Base-by-base conservation (phyloP, 1,284 basidiomycete species). In the Trichosporon inkin region DNA sequence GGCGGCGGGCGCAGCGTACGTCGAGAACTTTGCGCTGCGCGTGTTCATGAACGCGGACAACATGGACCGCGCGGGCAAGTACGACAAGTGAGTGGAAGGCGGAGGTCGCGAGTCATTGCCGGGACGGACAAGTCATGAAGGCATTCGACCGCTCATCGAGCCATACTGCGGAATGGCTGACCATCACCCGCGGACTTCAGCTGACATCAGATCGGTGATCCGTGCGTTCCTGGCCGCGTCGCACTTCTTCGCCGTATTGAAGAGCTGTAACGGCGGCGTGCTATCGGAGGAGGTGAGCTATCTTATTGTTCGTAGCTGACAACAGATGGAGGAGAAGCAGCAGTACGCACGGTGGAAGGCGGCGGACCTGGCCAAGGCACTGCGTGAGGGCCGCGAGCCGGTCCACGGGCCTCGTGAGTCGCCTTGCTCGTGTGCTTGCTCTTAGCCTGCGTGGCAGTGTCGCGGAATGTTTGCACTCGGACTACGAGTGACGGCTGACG, bases 21-120 rank as follows among this genome's bases (percentile, higher is more conserved):
- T 97, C 32, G 92, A 96, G 80, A 93, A 93, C 79, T 97, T 97
- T 81, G 94, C 91, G 1, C 79, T 95, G 36, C 88, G 84, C 64
- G 86, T 98, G 24, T 99, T 98, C 76, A 80, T 82, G 10, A 82
- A 83, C 57, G 94, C 95, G n/a, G 94, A 99, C 74, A 88, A 89
- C 72, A 49, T 52, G 16, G 94, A 97, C 74, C 81, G 92, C 41
- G 82, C 80, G 14, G 92, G 89, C 0, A 82, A 81, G 55, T 86
- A 88, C 13, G 89, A 86, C 49, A 85, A 86, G 91, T 88, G 68
- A 58, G 78, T 52, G 10, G 13, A 19, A 20, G 10, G 3, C 38
- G 17, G 10, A 16, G 47, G 37, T 38, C n/a, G n/a, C n/a, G n/a
- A n/a, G n/a, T n/a, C n/a, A n/a, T n/a, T n/a, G n/a, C n/a, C n/a